Conservation (phyloP, 768 basidiomycete species). For the Serendipita indica region DNA sequence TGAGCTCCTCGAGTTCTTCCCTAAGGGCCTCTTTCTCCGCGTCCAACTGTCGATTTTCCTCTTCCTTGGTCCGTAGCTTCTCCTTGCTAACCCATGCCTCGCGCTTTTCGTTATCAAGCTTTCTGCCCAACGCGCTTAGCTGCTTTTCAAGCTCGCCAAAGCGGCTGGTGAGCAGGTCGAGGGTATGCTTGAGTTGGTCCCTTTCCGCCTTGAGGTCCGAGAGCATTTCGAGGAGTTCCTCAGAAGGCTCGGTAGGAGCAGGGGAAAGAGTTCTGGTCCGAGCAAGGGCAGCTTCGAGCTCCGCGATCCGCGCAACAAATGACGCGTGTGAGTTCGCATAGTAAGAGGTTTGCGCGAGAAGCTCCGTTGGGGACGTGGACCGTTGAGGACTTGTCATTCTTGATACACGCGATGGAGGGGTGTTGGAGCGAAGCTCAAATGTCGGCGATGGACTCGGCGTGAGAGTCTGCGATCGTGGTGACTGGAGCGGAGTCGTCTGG, state of each 20-base stretch:
- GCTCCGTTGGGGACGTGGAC: conserved; percentile 13
- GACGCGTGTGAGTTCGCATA: conserved; percentile 72
- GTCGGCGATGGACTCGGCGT: conserved; percentile 45
- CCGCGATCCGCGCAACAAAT: conserved; percentile 66
- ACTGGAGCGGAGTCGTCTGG: not conserved
- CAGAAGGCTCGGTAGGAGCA: conserved; percentile 37
- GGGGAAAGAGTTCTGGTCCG: conserved; percentile 23
- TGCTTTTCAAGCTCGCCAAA: conserved; percentile 66
- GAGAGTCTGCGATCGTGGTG: conserved; percentile 59
- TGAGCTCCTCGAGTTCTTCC: conserved; percentile 30
- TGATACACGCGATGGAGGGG: conserved; percentile 11
- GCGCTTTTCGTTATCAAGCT: conserved; percentile 62
- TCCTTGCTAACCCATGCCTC: conserved; percentile 80
- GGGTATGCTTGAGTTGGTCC: conserved; percentile 76
- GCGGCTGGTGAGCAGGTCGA: conserved; percentile 71
- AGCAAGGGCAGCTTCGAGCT: conserved; percentile 57
- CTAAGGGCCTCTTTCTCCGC: conserved; percentile 31
- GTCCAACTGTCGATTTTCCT: conserved; percentile 39
- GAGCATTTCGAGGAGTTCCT: conserved; percentile 65
- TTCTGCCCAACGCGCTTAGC: conserved; percentile 43
- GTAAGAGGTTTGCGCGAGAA: conserved; percentile 68
- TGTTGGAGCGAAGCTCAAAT: conserved; percentile 16
- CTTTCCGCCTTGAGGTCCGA: conserved; percentile 75
- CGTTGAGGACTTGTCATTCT: not conserved
- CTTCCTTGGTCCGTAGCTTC: conserved; percentile 32